phyloP scores from a whole-genome alignment of 176 grass and related monocot species.

The Metroxylon sagu region DNA sequence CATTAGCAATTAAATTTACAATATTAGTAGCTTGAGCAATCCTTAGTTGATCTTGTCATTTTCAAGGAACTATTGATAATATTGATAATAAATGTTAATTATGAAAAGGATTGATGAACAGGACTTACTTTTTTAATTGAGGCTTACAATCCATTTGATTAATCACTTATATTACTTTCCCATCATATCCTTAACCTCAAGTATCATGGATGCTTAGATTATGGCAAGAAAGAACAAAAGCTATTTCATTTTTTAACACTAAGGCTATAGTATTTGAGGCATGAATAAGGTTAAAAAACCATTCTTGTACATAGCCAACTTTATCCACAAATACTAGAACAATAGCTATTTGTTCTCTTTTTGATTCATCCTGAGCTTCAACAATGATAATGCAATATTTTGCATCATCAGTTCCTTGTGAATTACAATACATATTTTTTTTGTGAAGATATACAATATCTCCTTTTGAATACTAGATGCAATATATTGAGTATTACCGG shows the following conservation, averaged over 20 bases:
- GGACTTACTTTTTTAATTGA: background rate
- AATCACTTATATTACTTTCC: background rate
- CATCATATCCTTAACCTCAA: background rate
- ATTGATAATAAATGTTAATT: background rate
- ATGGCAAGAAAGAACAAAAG: too few species aligned
- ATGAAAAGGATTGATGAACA: too few species aligned
- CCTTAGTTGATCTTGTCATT: background rate
- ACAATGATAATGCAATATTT: too few species aligned
- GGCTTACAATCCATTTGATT: background rate
- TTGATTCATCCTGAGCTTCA: too few species aligned
- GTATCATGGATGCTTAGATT: background rate
- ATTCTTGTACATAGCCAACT: too few species aligned
- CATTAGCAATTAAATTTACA: too few species aligned
- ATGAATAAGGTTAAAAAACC: too few species aligned
- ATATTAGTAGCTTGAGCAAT: too few species aligned
- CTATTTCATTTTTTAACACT: too few species aligned
- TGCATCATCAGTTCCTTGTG: conserved; percentile 10
- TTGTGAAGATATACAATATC: conserved; percentile 10
- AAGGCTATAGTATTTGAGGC: too few species aligned
- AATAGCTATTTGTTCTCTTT: too few species aligned
- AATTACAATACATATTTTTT: background rate
- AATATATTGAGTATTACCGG: background rate
- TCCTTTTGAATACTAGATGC: conserved; percentile 21
- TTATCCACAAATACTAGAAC: too few species aligned
- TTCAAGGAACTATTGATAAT: background rate